Base-by-base conservation (phyloP, 1,284 basidiomycete genomes). In the Cutaneotrichosporon mucoides region DNA sequence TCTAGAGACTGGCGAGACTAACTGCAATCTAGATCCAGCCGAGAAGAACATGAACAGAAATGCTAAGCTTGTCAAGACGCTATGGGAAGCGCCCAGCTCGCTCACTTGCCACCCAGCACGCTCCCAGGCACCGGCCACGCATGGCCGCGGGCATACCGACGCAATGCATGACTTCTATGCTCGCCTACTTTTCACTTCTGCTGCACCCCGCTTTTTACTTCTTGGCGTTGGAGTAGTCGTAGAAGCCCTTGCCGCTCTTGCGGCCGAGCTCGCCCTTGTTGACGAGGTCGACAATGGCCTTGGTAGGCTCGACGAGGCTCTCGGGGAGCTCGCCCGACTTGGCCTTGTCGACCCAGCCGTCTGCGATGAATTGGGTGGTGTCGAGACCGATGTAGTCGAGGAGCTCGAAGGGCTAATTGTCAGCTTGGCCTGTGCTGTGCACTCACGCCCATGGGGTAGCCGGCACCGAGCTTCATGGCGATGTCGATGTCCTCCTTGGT, bases 391-490 rank as follows among this genome's bases (percentile, higher is more conserved):
- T 80, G 57, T 82, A 80, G 70, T 84, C 83, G 36, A 81, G 78
- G 38, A 40, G 38, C 12, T 40, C 38, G 38, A 40, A 40, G 34
- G 83, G 83, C 65, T 82, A 76, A 69, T 24, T 13, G 47, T 49
- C 16, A 47, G 45, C n/a, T 16, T 24, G 24, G 24, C 24, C 24
- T 24, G 24, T 24, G 24, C 24, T 24, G 2, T 24, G 24, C 8
- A 62, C 77, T 71, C 64, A 79, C 78, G 37, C 76, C 76, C 75
- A 78, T 78, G 59, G 57, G 77, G 67, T 79, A 76, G 13, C 83
- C 83, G 12, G 83, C 83, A 36, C 83, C 83, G 34, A 84, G 78
- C 73, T 84, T 82, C 83, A 84, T 84, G 41, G 83, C 83, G 10
- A 76, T 80, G 71, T 84, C 83, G 57, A 84, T 79, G 71, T 84